Evolutionary conservation across 768 basidiomycete genomes (phyloP), one percentile per base, ranked within the genome.

Genomic region (Hortiboletus campestris): DNA sequence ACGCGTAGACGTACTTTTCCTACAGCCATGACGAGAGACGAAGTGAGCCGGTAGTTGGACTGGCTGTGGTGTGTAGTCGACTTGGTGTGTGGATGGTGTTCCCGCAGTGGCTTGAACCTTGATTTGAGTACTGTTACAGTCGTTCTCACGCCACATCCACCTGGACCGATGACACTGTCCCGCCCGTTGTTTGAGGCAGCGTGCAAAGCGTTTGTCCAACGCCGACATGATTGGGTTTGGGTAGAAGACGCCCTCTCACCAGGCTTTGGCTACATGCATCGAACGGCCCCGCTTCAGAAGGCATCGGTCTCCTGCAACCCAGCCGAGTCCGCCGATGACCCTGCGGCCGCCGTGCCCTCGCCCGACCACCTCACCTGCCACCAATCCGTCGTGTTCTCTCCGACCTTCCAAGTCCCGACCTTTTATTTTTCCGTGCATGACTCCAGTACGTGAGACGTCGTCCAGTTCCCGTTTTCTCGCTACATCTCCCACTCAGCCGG

Each of bases 401-500:
- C 86, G 11, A 87, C 89, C 0, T 96, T 88, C 67, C 83, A 80
- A 63, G 90, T 91, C 2, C 94, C 94, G 8, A 80, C 84, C 1
- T 88, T 96, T 64, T 94, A 93, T 73, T 93, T 95, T 71, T 80
- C 82, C 5, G 71, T 88, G 14, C 80, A 86, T 58, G 78, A 83
- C 62, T 68, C 79, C 43, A 81, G 93, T 94, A 66, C 68, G 91
- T 86, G 44, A 51, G 16, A 49, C 43, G 14, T 42, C 43, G 14
- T 42, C 29, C 51, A 46, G 56, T 49, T 57, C 31, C 48, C 57
- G 43, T 62, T 49, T 55, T 49, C 32, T 55, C 42, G 51, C 50
- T 61, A 49, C 51, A 66, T 55, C 51, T 57, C 31, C 10, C 54
- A 43, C 56, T 22, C 65, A 94, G 91, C 75, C 58, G 92, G 92